Conservation (phyloP, 768 basidiomycete species). For the Boletus coccyginus region DNA sequence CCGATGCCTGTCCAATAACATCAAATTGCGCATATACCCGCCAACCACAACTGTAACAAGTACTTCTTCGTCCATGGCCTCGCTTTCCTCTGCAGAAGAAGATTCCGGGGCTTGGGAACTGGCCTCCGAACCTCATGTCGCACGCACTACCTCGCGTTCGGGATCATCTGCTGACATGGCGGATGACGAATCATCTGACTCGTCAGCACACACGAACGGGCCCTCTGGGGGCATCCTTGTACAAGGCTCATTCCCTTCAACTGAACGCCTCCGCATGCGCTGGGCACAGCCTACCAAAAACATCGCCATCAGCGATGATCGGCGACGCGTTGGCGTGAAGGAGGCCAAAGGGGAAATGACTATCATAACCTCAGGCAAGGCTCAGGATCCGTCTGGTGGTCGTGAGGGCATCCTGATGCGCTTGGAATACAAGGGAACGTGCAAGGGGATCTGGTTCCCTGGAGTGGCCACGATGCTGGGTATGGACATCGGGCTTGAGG, state of each 20-base stretch:
- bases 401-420: constrained; percentile 59
- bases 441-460: constrained; percentile 77
- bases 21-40: constrained; percentile 72
- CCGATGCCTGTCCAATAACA: constrained; percentile 72
- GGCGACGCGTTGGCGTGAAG: constrained; percentile 67
- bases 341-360: constrained; percentile 67
- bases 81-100: constrained; percentile 73
- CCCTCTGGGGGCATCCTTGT: constrained; percentile 62
- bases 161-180: constrained; percentile 70
- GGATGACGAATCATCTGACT: constrained; percentile 81
- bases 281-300: constrained; percentile 69
- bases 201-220: constrained; percentile 46
- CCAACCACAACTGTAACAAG: constrained; percentile 42
- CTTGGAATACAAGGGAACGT: constrained; percentile 69
- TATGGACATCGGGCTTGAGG: constrained; percentile 69
- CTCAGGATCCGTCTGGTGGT: constrained; percentile 35
- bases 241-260: constrained; percentile 76
- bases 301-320: constrained; percentile 46
- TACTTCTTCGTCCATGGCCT: constrained; percentile 61
- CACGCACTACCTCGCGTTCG: constrained; percentile 51
- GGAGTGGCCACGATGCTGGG: constrained; percentile 81
- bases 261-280: constrained; percentile 71
- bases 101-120: constrained; percentile 71
- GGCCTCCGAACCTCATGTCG: constrained; percentile 72
- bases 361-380: constrained; percentile 55